Conservation (phyloP, 805 yeast species). For the Ogataea methanolica region DNA sequence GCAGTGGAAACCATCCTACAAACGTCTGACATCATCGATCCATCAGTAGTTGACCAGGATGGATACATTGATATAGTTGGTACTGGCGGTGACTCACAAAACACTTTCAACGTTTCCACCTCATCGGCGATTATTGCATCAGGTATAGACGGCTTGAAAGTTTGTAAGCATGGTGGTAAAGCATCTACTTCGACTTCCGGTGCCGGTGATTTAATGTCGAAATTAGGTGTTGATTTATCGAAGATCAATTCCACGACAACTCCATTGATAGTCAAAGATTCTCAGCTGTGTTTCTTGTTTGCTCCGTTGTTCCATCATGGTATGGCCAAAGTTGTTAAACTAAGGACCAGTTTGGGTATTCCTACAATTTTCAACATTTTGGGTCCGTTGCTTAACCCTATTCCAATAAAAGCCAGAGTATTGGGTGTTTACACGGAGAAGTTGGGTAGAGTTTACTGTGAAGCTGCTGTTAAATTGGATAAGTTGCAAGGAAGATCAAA, state of each 20-base stretch:
- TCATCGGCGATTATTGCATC: constrained; percentile 93
- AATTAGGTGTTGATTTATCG: constrained; percentile 78
- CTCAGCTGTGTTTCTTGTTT: constrained; percentile 64
- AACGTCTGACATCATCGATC: constrained; percentile 53
- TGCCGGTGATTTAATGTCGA: constrained; percentile 80
- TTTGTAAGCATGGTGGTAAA: constrained; percentile 96
- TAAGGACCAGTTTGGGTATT: constrained; percentile 76
- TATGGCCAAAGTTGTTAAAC: constrained; percentile 74
- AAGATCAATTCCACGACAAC: constrained; percentile 61
- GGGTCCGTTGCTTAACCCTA: constrained; percentile 94
- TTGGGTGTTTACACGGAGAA: constrained; percentile 83
- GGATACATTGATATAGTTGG: constrained; percentile 90
- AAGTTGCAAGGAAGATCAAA: constrained; percentile 34
- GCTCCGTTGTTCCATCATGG: constrained; percentile 96
- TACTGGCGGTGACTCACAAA: constrained; percentile 98
- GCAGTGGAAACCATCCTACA: constrained; percentile 75
- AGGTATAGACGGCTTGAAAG: constrained; percentile 66
- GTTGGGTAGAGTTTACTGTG: constrained; percentile 80
- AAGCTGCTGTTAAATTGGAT: constrained; percentile 67
- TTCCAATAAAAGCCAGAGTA: constrained; percentile 71
- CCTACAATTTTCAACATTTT: constrained; percentile 92
- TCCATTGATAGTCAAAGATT: constrained; percentile 48
- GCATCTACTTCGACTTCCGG: constrained; percentile 94
- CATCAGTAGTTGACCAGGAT: constrained; percentile 36
- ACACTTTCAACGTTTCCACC: constrained; percentile 94